A percentile compares a stretch with the other conserved stretches of the same genome.
Evolutionary conservation across 441 rosid species (phyloP).

Genomic region (Eruca vesicaria): DNA sequence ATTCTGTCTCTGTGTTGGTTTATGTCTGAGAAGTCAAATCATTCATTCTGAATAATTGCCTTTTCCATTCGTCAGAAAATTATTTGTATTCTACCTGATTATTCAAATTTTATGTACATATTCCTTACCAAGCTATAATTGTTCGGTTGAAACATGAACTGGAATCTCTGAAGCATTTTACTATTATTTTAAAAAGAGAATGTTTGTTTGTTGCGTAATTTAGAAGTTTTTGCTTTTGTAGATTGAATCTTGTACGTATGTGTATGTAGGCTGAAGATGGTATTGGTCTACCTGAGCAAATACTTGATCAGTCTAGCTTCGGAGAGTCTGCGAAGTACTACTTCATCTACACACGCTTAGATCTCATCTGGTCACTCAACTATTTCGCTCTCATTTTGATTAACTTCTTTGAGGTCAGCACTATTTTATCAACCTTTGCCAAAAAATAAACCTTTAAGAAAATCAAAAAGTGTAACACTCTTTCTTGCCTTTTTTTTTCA

Average conservation of each 20-base stretch:
- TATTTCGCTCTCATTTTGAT: conserved; percentile 73
- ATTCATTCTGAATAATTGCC: not conserved
- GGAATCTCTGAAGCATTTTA: not conserved
- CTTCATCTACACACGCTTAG: conserved; percentile 59
- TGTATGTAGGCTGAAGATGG: conserved; percentile 89
- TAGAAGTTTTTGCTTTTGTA: not conserved
- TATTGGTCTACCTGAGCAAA: conserved; percentile 84
- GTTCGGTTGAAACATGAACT: not conserved
- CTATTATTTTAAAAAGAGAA: not conserved
- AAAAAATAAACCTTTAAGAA: not conserved
- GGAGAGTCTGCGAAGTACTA: conserved; percentile 62
- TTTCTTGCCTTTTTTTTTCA: conserved; percentile 34
- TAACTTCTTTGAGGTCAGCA: conserved; percentile 85
- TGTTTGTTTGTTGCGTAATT: conserved; percentile 8
- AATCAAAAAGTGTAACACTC: not conserved
- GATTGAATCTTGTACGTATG: conserved; percentile 24
- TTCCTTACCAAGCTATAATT: not conserved
- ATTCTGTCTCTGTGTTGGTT: not conserved
- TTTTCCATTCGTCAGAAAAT: not conserved
- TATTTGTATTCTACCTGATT: not conserved
- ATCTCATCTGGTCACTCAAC: conserved; percentile 84
- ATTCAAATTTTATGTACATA: not conserved
- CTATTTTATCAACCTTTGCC: not conserved
- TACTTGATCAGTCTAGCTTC: conserved; percentile 74
- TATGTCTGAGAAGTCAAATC: not conserved